Base-by-base conservation (phyloP, 2,329 filamentous ascomycete species). In the Pseudocercospora macadamiae region DNA sequence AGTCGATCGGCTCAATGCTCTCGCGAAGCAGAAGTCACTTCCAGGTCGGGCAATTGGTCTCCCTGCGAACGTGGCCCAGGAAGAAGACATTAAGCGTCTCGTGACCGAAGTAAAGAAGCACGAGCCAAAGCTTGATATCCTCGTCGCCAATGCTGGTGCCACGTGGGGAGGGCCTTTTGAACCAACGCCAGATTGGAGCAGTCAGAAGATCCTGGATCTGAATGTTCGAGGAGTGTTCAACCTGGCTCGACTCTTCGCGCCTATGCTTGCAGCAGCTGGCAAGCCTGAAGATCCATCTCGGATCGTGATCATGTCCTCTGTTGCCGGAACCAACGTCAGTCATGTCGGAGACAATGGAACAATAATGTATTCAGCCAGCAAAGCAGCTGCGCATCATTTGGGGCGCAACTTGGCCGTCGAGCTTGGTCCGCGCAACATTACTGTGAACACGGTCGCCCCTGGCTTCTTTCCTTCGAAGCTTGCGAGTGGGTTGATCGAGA, bases 101-200 rank as follows among this genome's bases (percentile, higher is more conserved):
- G 84, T 91, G 1, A 79, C 80, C 10, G 85, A 90, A 69, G 89
- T 96, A 1, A 73, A 74, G 64, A 84, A 86, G 77, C 88, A 91
- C 70, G 92, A 90, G 2, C 84, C 87, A 64, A 86, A 87, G 73
- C 86, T 96, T 34, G 92, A 97, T 76, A 90, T 96, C 39, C 79
- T 96, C 25, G 86, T 96, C 66, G 93, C 92, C 60, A 97, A 97
- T 75, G 93, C 93, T 1, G 93, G 93, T 34, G 93, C 93, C 4
- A 91, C 89, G 0, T 97, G 93, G 93, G 92, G 92, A 57, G 89
- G 87, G 70, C 75, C 80, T 9, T 92, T 96, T 70, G 92, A 96
- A 70, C 86, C 83, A 30, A 90, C 96, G 75, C 86, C 90, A 3
- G 91, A 95, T 76, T 77, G 79, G 44, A 89, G 87, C 14, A 93